A percentile compares a stretch with the other conserved stretches of the same genome.
phyloP scores from a whole-genome alignment of 192 early-diverging fungal genomes.

The Spizellomyces punctatus region DNA sequence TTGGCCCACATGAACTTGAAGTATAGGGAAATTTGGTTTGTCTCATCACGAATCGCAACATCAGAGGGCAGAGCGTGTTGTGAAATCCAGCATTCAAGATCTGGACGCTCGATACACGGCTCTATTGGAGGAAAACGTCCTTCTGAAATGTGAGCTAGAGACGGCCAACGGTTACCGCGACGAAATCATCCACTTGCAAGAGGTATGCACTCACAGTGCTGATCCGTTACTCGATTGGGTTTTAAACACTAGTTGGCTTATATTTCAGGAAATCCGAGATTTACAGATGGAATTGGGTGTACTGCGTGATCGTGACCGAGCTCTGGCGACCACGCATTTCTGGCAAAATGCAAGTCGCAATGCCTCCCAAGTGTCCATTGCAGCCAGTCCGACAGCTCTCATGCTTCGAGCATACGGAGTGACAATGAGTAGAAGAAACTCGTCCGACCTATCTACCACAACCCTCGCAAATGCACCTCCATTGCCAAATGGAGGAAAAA shows the following conservation, averaged over 20 bases:
- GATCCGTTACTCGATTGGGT: too few species aligned
- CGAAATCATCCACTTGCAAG: neutral
- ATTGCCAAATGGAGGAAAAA: neutral
- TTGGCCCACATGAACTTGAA: neutral
- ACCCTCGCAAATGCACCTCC: neutral
- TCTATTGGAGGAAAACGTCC: neutral
- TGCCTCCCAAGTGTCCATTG: neutral
- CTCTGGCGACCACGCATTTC: neutral
- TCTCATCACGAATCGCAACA: neutral
- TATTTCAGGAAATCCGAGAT: neutral
- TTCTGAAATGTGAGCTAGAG: neutral
- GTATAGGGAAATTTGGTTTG: neutral
- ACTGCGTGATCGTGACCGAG: neutral
- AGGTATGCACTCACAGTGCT: neutral
- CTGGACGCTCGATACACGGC: neutral
- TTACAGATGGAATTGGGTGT: neutral
- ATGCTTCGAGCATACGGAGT: neutral
- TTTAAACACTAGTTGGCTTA: too few species aligned
- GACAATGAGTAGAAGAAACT: neutral
- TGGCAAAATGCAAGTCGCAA: constrained; percentile 1
- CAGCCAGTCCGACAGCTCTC: neutral
- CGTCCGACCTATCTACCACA: neutral
- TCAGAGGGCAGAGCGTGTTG: neutral
- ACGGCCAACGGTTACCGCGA: neutral
- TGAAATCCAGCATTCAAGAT: neutral